Evolutionary conservation across 2,329 filamentous ascomycete species (phyloP).

Genomic region (Fusarium luffae): DNA sequence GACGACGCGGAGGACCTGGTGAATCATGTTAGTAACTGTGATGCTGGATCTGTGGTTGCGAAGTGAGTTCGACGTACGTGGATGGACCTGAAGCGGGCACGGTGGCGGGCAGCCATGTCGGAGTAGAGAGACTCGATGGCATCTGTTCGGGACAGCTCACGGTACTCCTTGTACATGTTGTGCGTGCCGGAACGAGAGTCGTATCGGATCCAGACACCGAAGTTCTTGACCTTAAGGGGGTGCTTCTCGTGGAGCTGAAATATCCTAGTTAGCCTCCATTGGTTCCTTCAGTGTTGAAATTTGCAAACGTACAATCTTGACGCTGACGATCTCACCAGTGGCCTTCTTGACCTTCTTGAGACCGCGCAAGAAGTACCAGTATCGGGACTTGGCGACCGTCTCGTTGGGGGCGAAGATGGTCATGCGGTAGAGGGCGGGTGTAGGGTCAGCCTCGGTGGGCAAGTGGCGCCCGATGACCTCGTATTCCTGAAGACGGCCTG

Average conservation of each 20-base stretch:
- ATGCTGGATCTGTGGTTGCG: neutral
- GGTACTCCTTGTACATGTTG: conserved; percentile 99
- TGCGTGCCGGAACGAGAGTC: conserved; percentile 99
- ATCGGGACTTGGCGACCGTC: conserved; percentile 99
- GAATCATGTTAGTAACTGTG: conserved; percentile 10
- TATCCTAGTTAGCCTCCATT: conserved; percentile 1
- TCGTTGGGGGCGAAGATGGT: conserved; percentile 98
- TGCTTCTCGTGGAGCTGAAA: conserved; percentile 97
- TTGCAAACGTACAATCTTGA: conserved; percentile 83
- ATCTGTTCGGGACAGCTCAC: conserved; percentile 95
- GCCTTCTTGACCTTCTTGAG: conserved; percentile 99
- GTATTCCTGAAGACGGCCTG: conserved; percentile 99
- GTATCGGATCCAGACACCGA: conserved; percentile 99
- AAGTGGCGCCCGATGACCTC: conserved; percentile 99
- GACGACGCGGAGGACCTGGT: conserved; percentile 95
- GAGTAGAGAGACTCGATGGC: conserved; percentile 98
- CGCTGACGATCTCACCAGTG: conserved; percentile 97
- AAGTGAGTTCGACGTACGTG: conserved; percentile 75
- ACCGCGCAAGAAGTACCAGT: conserved; percentile 99
- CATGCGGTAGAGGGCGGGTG: conserved; percentile 99
- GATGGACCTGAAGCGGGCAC: conserved; percentile 94
- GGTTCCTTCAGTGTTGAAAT: neutral
- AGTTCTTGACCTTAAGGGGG: conserved; percentile 99
- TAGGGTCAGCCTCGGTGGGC: conserved; percentile 96
- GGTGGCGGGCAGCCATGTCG: conserved; percentile 99